phyloP scores from a whole-genome alignment of 1,284 basidiomycete species.

The Cutaneotrichosporon spelunceum region DNA sequence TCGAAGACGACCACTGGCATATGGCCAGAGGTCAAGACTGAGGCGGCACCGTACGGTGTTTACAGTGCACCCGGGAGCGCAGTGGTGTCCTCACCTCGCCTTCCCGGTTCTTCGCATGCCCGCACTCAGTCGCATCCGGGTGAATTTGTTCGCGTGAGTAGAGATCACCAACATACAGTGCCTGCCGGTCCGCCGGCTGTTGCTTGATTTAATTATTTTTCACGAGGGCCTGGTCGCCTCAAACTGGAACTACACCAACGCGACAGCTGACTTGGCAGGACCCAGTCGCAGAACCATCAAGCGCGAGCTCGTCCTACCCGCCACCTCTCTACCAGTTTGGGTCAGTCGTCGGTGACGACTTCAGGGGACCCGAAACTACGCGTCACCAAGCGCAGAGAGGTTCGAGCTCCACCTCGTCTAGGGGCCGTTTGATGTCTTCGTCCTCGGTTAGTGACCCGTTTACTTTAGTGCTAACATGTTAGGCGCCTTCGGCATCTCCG shows the following conservation, averaged over 20 bases:
- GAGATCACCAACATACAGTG: neutral
- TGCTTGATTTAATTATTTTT: neutral
- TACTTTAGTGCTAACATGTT: neutral
- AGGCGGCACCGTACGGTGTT: slow-evolving; percentile 18
- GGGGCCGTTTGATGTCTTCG: slow-evolving; percentile 34
- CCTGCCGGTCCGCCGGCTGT: neutral
- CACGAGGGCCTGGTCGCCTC: neutral
- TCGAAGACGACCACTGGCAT: slow-evolving; percentile 19
- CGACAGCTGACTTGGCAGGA: slow-evolving; percentile 14
- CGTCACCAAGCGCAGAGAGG: slow-evolving; percentile 17
- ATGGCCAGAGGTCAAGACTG: slow-evolving; percentile 20
- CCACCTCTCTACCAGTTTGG: slow-evolving; percentile 27
- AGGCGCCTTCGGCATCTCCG: slow-evolving; percentile 43
- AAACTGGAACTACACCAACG: neutral
- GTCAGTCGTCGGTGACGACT: slow-evolving; percentile 14
- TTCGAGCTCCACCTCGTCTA: slow-evolving; percentile 20
- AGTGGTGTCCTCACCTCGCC: slow-evolving; percentile 20
- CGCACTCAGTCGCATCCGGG: slow-evolving; percentile 27
- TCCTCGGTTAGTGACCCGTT: slow-evolving; percentile 32
- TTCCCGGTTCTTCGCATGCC: slow-evolving; percentile 17
- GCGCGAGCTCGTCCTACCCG: slow-evolving; percentile 23
- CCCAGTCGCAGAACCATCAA: slow-evolving; percentile 17
- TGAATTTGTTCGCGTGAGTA: slow-evolving; percentile 25
- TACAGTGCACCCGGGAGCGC: slow-evolving; percentile 16
- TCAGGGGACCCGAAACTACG: slow-evolving; percentile 8